phyloP scores from a whole-genome alignment of 163 green algal genomes.

The Chloroidium sp. region DNA sequence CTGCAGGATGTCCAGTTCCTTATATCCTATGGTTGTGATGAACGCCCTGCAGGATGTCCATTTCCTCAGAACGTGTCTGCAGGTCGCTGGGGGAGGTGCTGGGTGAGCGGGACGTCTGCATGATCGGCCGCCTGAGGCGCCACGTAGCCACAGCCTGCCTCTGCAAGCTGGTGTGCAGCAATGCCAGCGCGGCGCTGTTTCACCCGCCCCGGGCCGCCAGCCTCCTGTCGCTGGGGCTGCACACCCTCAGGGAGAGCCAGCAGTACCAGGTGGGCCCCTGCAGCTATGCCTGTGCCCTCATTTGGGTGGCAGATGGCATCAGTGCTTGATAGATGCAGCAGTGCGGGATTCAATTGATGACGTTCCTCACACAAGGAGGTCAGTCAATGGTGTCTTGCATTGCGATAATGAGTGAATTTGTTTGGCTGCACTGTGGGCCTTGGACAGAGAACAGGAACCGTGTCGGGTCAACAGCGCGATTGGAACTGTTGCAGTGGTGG shows the following conservation, averaged over 20 bases:
- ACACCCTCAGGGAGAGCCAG: constrained; percentile 1
- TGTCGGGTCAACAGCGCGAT: too few species aligned
- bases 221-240: constrained; percentile 20
- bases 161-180: constrained; percentile 26
- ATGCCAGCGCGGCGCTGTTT: constrained; percentile 14
- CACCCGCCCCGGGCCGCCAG: constrained; percentile 8
- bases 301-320: too few species aligned
- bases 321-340: too few species aligned
- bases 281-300: not conserved
- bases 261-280: not conserved
- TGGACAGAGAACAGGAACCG: too few species aligned
- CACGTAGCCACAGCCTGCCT: constrained; percentile 40
- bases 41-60: too few species aligned
- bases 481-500: not conserved
- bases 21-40: too few species aligned
- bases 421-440: too few species aligned
- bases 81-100: constrained; percentile 45
- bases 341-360: too few species aligned
- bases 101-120: constrained; percentile 53
- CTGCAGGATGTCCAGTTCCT: too few species aligned
- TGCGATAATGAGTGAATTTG: too few species aligned
- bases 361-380: too few species aligned
- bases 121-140: constrained; percentile 48
- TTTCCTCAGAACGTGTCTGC: not conserved
- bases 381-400: too few species aligned